Evolutionary conservation across 2,329 filamentous ascomycete species (phyloP), one percentile per base, ranked within the genome.

Genomic region (Microdochium trichocladiopsis): DNA sequence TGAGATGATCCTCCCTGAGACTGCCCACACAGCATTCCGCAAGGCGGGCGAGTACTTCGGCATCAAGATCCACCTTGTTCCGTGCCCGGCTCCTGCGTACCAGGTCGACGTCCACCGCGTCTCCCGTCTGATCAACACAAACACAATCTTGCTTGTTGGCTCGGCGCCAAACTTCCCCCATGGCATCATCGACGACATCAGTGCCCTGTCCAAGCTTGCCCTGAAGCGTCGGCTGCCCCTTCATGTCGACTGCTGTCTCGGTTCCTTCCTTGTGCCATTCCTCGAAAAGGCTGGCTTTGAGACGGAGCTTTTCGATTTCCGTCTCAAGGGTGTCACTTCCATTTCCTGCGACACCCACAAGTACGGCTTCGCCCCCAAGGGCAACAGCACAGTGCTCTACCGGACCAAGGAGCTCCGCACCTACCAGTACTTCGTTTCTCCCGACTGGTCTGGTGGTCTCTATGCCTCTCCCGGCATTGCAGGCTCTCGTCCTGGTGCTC

Each of bases 291-390:
- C 94, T n/a, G 94, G 94, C 47, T 97, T 96, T 69, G 90, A 95
- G 56, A 81, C 88, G 22, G 84, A 87, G 60, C 84, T 84, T 4
- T 97, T 97, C 66, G 94, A 99, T 69, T 99, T 99, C 81, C 84
- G 88, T 52, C 84, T 95, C 54, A 90, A 89, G 60, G 94, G 94
- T 61, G 94, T 99, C 36, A 96, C 93, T 3, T 93, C 87, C 69
- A 97, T 99, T 69, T 91, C 86, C 59, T 95, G 92, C 69, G 94
- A 99, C 68, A 99, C 94, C 2, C 94, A 99, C 80, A 99, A 99
- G 70, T 99, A 99, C 68, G 94, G 94, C 36, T 99, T 99, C 66
- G 94, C 94, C 1, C 94, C 94, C 51, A 99, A 99, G 75, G 94
- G 94, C 60, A 99, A 95, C 78, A 94, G 88, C 50, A 94, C 91